These are phyloP conservation scores for Xylaria telfairii DNA, from an alignment of 495 filamentous ascomycete genomes.

Conservation along the genomic window DNA sequence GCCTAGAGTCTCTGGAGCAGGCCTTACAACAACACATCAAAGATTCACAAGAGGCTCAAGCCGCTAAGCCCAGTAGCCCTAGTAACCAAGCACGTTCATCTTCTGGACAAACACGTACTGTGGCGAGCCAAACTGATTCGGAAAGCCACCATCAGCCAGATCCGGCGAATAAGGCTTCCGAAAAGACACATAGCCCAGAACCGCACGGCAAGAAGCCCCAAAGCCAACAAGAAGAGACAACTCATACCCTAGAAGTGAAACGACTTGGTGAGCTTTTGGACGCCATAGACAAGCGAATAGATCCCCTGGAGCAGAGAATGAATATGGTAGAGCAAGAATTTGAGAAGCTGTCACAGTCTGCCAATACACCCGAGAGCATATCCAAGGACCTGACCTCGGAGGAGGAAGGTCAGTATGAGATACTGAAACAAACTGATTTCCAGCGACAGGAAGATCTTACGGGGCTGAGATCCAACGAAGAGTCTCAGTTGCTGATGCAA, in stretches of 20 bases:
- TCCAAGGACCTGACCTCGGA: background rate
- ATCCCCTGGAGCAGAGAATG: slow-evolving; percentile 18
- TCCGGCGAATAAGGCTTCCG: slow-evolving; percentile 3
- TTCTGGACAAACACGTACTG: background rate
- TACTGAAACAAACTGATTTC: slow-evolving; percentile 22
- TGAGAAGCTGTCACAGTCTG: slow-evolving; percentile 18
- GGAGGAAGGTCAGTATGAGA: slow-evolving; percentile 24
- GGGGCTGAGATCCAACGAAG: slow-evolving; percentile 14
- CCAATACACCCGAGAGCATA: slow-evolving; percentile 13
- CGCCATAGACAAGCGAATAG: slow-evolving; percentile 8
- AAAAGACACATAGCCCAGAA: slow-evolving; percentile 5
- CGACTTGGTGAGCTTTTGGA: slow-evolving; percentile 15
- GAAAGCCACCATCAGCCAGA: background rate
- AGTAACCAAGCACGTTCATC: background rate
- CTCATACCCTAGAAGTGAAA: background rate
- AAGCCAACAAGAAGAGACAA: background rate
- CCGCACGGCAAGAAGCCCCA: background rate
- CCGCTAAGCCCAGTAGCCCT: slow-evolving; percentile 4
- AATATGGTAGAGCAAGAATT: slow-evolving; percentile 12
- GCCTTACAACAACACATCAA: slow-evolving; percentile 21
- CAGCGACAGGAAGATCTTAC: slow-evolving; percentile 22
- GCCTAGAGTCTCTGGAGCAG: slow-evolving; percentile 23
- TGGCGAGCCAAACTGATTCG: background rate
- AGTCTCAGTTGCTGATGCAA: slow-evolving; percentile 14
- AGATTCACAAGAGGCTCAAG: slow-evolving; percentile 10